Conservation (phyloP, 371 early-diverging fungal genomes). For the Parasitella parasitica region DNA sequence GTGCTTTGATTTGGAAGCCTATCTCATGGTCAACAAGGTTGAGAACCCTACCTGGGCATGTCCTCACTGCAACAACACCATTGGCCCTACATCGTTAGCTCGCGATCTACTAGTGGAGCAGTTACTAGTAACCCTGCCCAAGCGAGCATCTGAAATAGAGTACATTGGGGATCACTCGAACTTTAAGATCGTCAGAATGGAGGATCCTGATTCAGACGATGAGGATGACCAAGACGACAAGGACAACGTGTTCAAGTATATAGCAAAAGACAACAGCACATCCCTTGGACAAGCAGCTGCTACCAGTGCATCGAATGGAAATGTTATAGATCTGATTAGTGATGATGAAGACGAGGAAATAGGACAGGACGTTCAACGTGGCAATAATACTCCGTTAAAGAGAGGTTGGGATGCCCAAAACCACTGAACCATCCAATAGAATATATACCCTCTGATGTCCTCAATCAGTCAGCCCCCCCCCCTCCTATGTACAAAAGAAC, state of each 20-base stretch:
- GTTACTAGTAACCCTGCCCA: constrained; percentile 21
- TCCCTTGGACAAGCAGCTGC: not conserved
- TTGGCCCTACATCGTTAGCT: constrained; percentile 16
- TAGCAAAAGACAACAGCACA: not conserved
- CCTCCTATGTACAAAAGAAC: not conserved
- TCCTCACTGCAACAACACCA: constrained; percentile 32
- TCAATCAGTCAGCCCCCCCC: not conserved
- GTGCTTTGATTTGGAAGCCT: constrained; percentile 43
- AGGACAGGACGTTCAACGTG: no score
- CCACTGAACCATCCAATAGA: not conserved
- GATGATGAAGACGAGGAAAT: constrained; percentile 12
- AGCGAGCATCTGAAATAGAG: constrained; percentile 31
- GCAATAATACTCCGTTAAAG: not conserved
- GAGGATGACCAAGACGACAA: constrained; percentile 16
- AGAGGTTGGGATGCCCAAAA: not conserved
- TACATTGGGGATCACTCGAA: constrained; percentile 15
- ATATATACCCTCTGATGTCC: not conserved
- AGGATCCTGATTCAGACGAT: constrained; percentile 27
- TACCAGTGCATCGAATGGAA: not conserved
- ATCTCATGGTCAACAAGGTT: constrained; percentile 23
- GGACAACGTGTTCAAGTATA: not conserved
- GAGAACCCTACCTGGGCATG: constrained; percentile 30
- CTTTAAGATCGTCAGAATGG: constrained; percentile 23
- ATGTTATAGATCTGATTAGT: constrained; percentile 40
- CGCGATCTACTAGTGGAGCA: constrained; percentile 31